Evolutionary conservation across 2,329 filamentous ascomycete genomes (phyloP).

Genomic region (Myotisia sp.): DNA sequence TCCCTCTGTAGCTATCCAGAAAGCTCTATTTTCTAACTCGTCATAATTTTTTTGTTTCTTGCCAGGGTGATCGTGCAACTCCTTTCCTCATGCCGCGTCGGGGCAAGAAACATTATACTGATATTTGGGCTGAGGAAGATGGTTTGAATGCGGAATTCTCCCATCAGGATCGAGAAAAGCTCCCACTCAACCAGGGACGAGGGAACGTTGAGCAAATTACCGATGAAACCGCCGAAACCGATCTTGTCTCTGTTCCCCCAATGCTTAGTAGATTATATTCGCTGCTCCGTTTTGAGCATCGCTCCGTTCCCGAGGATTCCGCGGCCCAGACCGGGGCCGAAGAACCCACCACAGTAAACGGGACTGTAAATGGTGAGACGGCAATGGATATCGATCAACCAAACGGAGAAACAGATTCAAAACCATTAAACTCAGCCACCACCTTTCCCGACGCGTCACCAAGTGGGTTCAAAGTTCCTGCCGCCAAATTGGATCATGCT

Average conservation of each 20-base stretch:
- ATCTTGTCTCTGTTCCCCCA: constrained; percentile 77
- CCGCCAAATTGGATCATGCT: constrained; percentile 66
- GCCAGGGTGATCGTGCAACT: constrained; percentile 57
- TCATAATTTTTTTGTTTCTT: constrained; percentile 15
- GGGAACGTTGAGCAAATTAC: constrained; percentile 76
- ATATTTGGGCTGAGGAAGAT: constrained; percentile 91
- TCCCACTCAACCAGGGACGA: constrained; percentile 66
- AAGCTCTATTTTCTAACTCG: constrained; percentile 1
- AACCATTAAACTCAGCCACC: constrained; percentile 52
- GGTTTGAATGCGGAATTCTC: constrained; percentile 61
- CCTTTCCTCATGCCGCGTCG: constrained; percentile 79
- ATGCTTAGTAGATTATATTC: constrained; percentile 69
- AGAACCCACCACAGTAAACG: constrained; percentile 23
- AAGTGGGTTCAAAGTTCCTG: constrained; percentile 65
- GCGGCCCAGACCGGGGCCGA: constrained; percentile 43
- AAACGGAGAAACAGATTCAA: constrained; percentile 32
- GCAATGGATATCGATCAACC: constrained; percentile 35
- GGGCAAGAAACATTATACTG: constrained; percentile 71
- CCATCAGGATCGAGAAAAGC: constrained; percentile 47
- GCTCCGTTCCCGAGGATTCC: constrained; percentile 40
- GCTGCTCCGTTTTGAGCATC: constrained; percentile 61
- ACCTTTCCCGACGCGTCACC: constrained; percentile 64
- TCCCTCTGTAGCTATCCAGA: too few species aligned
- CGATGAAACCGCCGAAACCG: constrained; percentile 74
- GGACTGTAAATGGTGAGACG: constrained; percentile 31